Conservation (phyloP, 495 filamentous ascomycete genomes). For the Penicillium salamii region DNA sequence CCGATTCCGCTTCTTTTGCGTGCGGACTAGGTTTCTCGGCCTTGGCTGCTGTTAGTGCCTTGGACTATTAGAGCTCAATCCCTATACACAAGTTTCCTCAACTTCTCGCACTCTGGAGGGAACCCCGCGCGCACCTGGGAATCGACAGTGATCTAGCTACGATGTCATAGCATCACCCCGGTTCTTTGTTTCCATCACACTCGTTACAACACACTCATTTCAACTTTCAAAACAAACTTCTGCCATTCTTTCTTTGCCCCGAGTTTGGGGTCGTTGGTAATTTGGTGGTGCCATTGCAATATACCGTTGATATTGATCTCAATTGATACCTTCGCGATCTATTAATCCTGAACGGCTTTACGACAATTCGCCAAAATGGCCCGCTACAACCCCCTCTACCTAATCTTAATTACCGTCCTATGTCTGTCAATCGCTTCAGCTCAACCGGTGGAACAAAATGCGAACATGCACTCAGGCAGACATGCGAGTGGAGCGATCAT, state of each 20-base stretch:
- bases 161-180: background rate
- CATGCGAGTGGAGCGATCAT: conserved; percentile 20
- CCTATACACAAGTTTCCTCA: background rate
- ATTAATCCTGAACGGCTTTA: no score
- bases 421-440: conserved; percentile 15
- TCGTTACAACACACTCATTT: conserved; percentile 8
- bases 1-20: background rate
- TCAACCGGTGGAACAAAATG: conserved; percentile 5
- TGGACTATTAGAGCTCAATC: no score
- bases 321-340: no score
- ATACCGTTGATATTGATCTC: no score
- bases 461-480: conserved; percentile 13
- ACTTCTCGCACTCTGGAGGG: no score
- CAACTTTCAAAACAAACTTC: no score
- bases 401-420: conserved; percentile 27
- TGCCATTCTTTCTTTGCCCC: background rate
- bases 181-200: background rate
- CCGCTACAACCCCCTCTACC: conserved; percentile 9
- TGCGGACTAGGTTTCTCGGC: conserved; percentile 5
- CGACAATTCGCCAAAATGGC: conserved; percentile 3
- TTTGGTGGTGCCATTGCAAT: background rate
- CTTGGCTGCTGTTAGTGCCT: conserved; percentile 14
- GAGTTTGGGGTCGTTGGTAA: background rate
- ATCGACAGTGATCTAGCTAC: no score
- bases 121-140: no score